Evolutionary conservation across 2,329 filamentous ascomycete species (phyloP), one percentile per base, ranked within the genome.

Genomic region (Setomelanomma holmii): DNA sequence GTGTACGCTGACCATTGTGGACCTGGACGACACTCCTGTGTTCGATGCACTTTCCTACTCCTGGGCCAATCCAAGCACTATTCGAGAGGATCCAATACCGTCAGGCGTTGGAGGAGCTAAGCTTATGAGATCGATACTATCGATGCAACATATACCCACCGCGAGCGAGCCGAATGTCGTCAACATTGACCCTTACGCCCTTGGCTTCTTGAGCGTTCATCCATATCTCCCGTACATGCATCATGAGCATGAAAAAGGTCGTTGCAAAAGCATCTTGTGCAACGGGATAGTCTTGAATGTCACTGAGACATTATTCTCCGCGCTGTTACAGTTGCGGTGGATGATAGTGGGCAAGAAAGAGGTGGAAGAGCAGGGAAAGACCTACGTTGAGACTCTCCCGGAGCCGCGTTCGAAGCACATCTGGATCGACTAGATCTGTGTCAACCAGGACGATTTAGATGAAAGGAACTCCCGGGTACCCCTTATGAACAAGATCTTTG

Each of bases 401-500:
- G 34, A 10, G 11, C n/a, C 11, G 16, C 34, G 34, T 5, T 38
- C 34, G 5, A 12, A 38, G 16, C 16, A 38, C 16, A 7, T 60
- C 14, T 60, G 53, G 53, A 30, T 42, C 16, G 53, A 54, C 22
- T 22, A 22, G 6, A 40, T 54, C 14, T 54, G 51, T 36, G 53
- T 58, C 22, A 49, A 58, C 40, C 51, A 55, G 19, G 17, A 47
- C 6, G 36, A 56, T 23, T 22, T 20, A 10, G 24, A 36, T 20
- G 56, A 60, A 40, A 47, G 44, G 16, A 47, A 14, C 12, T 11
- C 10, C 8, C 56, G 57, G 41, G 50, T 60, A 20, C 49, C 44
- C 5, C 16, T 51, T n/a, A 60, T 60, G 56, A 14, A 21, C 23
- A 30, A 50, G 12, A 59, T 59, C 14, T 59, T 50, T 27, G 19